Conservation (phyloP, 2,329 filamentous ascomycete genomes). For the Botrytis tulipae region DNA sequence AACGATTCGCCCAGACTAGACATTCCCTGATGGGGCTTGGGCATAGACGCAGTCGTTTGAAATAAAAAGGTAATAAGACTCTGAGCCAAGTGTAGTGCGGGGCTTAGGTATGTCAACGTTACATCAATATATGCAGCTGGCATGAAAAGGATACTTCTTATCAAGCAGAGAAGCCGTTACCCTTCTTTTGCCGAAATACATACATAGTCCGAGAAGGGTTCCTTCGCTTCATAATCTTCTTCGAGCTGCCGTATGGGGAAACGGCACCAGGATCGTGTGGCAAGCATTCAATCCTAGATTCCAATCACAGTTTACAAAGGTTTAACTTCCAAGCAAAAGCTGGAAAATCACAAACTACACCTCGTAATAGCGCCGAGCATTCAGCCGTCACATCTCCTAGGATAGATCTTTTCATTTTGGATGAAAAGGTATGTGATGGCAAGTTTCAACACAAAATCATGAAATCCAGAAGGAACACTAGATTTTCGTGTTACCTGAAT, state of each 20-base stretch:
- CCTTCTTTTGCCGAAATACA: neutral
- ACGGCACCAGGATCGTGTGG: neutral
- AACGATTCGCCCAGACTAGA: neutral
- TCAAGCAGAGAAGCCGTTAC: neutral
- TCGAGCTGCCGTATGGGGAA: neutral
- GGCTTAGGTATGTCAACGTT: neutral
- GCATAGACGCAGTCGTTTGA: neutral
- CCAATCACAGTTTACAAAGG: neutral
- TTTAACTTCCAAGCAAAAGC: neutral
- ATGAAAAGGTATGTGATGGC: neutral
- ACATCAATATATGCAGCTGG: neutral
- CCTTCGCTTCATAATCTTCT: neutral
- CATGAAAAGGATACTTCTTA: neutral
- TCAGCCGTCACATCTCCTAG: neutral
- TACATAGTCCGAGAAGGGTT: neutral
- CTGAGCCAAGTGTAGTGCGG: neutral
- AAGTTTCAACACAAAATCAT: neutral
- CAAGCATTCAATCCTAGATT: neutral
- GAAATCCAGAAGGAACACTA: neutral
- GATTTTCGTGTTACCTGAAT: neutral
- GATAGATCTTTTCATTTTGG: neutral
- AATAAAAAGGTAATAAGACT: neutral
- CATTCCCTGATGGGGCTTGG: neutral
- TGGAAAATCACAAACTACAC: neutral
- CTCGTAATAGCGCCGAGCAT: neutral